A percentile compares a stretch with the other conserved stretches of the same genome.
phyloP scores from a whole-genome alignment of 768 basidiomycete species.

The Phylloporus arenicola region DNA sequence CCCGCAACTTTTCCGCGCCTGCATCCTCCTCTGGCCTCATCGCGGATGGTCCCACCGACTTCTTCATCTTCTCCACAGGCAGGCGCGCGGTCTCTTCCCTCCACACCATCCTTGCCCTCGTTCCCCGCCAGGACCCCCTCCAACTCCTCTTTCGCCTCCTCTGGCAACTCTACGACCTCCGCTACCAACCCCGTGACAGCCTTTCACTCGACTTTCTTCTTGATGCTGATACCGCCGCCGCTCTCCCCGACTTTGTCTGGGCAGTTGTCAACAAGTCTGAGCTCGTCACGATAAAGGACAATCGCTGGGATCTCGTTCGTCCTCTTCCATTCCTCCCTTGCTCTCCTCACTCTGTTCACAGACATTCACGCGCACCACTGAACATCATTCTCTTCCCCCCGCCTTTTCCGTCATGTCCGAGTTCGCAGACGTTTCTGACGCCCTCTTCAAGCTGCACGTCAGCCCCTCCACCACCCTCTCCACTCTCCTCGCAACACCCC shows the following conservation, averaged over 20 bases:
- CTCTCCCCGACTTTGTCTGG: conserved; percentile 71
- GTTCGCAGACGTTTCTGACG: conserved; percentile 80
- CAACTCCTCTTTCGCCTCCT: conserved; percentile 57
- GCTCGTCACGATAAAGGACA: conserved; percentile 57
- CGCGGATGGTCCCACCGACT: conserved; percentile 71
- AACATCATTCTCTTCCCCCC: conserved; percentile 55
- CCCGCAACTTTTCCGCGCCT: conserved; percentile 73
- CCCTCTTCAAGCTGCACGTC: conserved; percentile 51
- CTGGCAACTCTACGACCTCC: conserved; percentile 68
- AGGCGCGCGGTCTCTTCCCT: conserved; percentile 70
- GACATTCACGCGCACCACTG: conserved; percentile 80
- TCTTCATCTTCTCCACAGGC: conserved; percentile 84
- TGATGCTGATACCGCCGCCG: conserved; percentile 31
- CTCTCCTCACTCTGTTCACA: conserved; percentile 26
- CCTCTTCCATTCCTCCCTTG: neutral
- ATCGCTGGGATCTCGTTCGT: conserved; percentile 85
- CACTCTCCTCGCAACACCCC: conserved; percentile 57
- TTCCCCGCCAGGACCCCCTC: conserved; percentile 80
- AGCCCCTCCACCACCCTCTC: conserved; percentile 44
- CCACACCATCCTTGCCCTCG: conserved; percentile 72
- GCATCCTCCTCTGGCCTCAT: conserved; percentile 45
- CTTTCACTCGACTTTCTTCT: conserved; percentile 80
- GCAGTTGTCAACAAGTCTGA: conserved; percentile 79
- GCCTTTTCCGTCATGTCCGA: conserved; percentile 78
- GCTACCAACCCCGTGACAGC: conserved; percentile 62